A percentile compares a stretch with the other conserved stretches of the same genome.
Evolutionary conservation across 306 rosid species (phyloP).

Genomic region (Lithocarpus polystachyus): DNA sequence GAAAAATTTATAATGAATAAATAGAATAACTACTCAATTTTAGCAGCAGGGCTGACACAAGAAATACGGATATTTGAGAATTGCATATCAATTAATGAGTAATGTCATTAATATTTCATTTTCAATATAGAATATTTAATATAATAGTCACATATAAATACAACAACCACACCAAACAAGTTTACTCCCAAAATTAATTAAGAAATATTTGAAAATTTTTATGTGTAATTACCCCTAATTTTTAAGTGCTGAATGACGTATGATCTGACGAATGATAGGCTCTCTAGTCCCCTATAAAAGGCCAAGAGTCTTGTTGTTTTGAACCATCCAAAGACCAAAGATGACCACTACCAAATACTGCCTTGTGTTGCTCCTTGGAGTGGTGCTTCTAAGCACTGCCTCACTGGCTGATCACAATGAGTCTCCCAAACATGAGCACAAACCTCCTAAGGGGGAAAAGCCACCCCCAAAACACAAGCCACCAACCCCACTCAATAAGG

Average conservation of each 20-base stretch:
- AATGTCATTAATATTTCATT: too few species aligned
- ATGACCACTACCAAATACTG: not conserved
- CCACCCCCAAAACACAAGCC: conserved; percentile 10
- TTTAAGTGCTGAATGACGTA: not conserved
- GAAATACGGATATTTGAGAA: too few species aligned
- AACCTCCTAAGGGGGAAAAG: not conserved
- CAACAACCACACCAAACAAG: too few species aligned
- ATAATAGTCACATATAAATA: too few species aligned
- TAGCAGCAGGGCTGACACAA: too few species aligned
- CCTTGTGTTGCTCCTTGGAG: not conserved
- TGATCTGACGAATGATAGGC: not conserved
- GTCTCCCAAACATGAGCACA: not conserved
- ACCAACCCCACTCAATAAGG: not conserved
- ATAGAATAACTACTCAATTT: too few species aligned
- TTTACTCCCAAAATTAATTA: too few species aligned
- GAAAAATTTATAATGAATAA: too few species aligned
- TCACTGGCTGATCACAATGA: not conserved
- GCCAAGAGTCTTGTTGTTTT: not conserved
- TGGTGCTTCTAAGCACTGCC: not conserved
- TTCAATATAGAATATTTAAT: too few species aligned
- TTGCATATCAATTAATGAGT: too few species aligned
- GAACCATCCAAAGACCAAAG: not conserved
- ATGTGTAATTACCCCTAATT: too few species aligned
- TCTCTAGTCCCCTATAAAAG: not conserved
- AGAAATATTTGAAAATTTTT: too few species aligned